A percentile compares a stretch with the other conserved stretches of the same genome.
Conservation (phyloP, 352 stramenopile genomes). For the Peronospora farinosa region DNA sequence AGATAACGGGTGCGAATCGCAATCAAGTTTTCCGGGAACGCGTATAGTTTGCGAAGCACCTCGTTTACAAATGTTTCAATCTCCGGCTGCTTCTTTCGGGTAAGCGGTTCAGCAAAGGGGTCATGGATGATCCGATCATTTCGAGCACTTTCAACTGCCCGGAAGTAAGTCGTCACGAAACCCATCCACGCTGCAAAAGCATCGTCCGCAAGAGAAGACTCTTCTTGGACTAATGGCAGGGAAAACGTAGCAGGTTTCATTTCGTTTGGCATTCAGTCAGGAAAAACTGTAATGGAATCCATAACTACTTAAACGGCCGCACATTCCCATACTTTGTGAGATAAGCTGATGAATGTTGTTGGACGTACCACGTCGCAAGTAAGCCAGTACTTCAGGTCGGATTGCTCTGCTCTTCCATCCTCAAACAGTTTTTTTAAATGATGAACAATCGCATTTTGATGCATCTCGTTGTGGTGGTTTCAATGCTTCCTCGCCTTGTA, state of each 20-base stretch:
- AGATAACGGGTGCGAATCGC: constrained; percentile 48
- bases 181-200: constrained; percentile 27
- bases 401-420: too few species aligned
- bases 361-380: background rate
- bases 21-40: constrained; percentile 21
- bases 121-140: constrained; percentile 33
- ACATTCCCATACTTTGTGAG: constrained; percentile 12
- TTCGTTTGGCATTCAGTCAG: background rate
- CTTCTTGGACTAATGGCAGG: constrained; percentile 10
- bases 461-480: background rate
- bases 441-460: background rate
- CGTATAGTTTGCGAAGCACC: background rate
- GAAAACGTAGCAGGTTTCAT: constrained; percentile 18
- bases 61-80: constrained; percentile 26
- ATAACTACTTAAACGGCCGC: background rate
- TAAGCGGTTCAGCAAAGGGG: constrained; percentile 30
- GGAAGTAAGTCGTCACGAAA: constrained; percentile 32
- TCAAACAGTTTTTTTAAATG: too few species aligned
- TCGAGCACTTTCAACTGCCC: constrained; percentile 26
- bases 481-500: background rate
- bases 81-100: constrained; percentile 15
- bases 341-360: background rate
- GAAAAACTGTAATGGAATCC: constrained; percentile 13
- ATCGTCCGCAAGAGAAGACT: constrained; percentile 13
- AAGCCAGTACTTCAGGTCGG: background rate